A percentile compares a stretch with the other conserved stretches of the same genome.
Conservation (phyloP, 2,329 filamentous ascomycete genomes). For the Penicillium sumatraense region DNA sequence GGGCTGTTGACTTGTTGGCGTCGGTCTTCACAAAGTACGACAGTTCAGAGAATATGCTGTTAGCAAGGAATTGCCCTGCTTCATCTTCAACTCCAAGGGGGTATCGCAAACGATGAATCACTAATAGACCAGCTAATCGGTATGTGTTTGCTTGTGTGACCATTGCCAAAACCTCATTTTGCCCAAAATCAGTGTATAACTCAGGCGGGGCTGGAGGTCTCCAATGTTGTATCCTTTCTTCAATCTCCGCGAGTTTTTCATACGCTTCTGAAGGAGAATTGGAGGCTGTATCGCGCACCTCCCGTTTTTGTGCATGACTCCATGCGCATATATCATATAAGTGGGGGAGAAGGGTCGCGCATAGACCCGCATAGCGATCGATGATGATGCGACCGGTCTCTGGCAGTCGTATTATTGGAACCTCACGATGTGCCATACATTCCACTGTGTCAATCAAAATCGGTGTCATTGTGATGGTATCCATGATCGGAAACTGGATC, state of each 20-base stretch:
- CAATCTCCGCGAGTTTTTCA: conserved; percentile 23
- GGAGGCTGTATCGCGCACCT: conserved; percentile 5
- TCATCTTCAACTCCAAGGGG: conserved; percentile 36
- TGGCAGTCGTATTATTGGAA: conserved; percentile 34
- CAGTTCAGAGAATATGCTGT: conserved; percentile 27
- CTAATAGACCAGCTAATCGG: conserved; percentile 30
- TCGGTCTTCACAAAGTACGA: conserved; percentile 22
- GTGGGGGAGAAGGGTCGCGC: conserved; percentile 34
- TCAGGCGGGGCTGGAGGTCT: conserved; percentile 17
- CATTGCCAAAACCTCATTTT: conserved; percentile 33
- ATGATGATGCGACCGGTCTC: conserved; percentile 25
- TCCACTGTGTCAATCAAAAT: conserved; percentile 38
- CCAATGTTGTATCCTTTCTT: conserved; percentile 23
- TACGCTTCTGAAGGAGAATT: conserved; percentile 11
- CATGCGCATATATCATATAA: conserved; percentile 37
- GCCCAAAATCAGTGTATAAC: conserved; percentile 24
- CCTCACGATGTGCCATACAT: conserved; percentile 34
- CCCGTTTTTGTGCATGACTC: conserved; percentile 23
- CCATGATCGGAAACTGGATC: conserved; percentile 28
- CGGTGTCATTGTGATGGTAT: conserved; percentile 33
- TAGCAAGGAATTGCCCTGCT: conserved; percentile 22
- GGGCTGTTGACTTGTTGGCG: conserved; percentile 15
- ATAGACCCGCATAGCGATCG: conserved; percentile 36
- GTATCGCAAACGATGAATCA: conserved; percentile 37
- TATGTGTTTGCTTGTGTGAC: conserved; percentile 37